A percentile compares a stretch with the other conserved stretches of the same genome.
These are phyloP conservation scores for Russula griseocarnosa DNA, from an alignment of 768 basidiomycete species.

Conservation along the genomic window DNA sequence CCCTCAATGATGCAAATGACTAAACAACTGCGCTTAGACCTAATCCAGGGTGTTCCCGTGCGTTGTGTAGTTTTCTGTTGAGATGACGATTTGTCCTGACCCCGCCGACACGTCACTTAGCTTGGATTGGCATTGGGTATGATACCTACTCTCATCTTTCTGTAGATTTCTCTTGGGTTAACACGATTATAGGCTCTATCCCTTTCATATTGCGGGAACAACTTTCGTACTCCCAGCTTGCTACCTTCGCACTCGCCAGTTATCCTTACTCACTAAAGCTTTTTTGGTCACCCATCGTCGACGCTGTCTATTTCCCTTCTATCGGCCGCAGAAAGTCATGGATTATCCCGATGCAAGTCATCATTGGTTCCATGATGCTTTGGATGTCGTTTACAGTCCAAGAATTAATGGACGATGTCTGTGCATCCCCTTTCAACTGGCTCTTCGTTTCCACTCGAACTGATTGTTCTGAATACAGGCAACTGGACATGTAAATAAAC, in stretches of 20 bases:
- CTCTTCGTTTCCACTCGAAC: conserved; percentile 8
- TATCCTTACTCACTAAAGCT: conserved; percentile 97
- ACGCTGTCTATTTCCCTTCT: conserved; percentile 76
- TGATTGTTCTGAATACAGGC: conserved; percentile 50
- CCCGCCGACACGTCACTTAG: conserved; percentile 37
- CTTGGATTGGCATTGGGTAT: conserved; percentile 84
- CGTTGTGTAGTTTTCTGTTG: conserved; percentile 35
- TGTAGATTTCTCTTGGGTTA: not conserved
- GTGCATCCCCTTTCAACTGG: conserved; percentile 30
- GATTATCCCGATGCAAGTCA: conserved; percentile 96
- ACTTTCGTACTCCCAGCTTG: conserved; percentile 95
- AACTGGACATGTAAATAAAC: conserved; percentile 64
- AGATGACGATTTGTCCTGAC: not conserved
- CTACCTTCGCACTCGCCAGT: conserved; percentile 85
- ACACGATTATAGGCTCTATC: conserved; percentile 64
- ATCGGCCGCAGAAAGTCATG: conserved; percentile 96
- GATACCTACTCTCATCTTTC: conserved; percentile 23
- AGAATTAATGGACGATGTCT: conserved; percentile 72
- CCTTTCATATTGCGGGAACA: conserved; percentile 95
- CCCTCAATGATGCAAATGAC: not conserved
- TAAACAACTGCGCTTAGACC: conserved; percentile 33
- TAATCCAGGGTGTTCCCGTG: conserved; percentile 84
- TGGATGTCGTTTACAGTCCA: conserved; percentile 73
- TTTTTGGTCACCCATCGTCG: conserved; percentile 96
- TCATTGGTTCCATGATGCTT: conserved; percentile 81